Evolutionary conservation across 1,284 basidiomycete species (phyloP), one percentile per base, ranked within the genome.

Genomic region (Amylostereum chailletii): DNA sequence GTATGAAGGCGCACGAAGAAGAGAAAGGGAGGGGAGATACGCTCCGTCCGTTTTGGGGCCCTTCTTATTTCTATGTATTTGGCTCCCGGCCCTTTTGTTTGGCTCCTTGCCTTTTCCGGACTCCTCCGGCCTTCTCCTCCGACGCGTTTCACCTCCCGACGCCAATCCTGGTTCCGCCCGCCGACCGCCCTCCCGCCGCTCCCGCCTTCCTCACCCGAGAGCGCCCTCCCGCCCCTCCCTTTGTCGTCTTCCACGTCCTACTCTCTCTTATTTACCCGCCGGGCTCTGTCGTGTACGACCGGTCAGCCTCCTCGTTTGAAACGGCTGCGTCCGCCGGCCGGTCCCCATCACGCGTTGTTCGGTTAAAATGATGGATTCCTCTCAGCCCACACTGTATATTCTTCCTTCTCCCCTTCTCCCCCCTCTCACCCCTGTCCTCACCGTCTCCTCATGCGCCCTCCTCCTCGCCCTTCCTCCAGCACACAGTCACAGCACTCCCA

Each of bases 21-120:
- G 45, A 46, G 38, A 57, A 57, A 55, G 58, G 57, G 61, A 65
- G 61, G 61, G 63, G 63, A 62, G 58, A 61, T 56, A 52, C 55
- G 53, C 55, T 53, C 53, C 54, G 58, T 58, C 53, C 34, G 41
- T 52, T 46, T 56, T 61, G 57, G 61, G 63, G 60, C 63, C 63
- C 65, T 66, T 74, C 73, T 75, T 75, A 75, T 74, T 70, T 69
- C 19, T 19, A 19, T 19, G 62, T 73, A 72, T 72, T 71, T 72
- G 69, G 71, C 67, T 64, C 63, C 64, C 19, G 19, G 19, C 19
- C 19, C 19, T 19, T 19, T 19, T 19, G 19, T 19, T 19, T 19
- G 19, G 8, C 36, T 7, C 36, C 36, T n/a, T 8, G 36, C 36
- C 7, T 37, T 37, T 37, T 37, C 36, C 36, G 36, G 8, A 7